Conservation (phyloP, 1,284 basidiomycete genomes). For the Phenoliferia sp. region DNA sequence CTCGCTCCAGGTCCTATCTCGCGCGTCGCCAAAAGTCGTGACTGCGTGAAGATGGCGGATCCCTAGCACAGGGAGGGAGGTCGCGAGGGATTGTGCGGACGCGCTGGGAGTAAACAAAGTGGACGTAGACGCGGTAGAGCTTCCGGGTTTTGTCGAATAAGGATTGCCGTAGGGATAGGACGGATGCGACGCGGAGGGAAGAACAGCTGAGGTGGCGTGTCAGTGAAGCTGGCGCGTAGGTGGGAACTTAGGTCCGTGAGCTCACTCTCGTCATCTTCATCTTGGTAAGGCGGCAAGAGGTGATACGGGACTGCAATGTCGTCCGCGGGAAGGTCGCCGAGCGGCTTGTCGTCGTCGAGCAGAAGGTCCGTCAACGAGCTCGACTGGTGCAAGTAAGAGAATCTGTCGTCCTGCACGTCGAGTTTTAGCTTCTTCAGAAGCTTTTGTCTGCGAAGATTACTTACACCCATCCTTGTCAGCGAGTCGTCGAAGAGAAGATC, state of each 20-base stretch:
- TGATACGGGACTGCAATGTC: slow-evolving; percentile 34
- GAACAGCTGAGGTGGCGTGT: slow-evolving; percentile 5
- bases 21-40: slow-evolving; percentile 23
- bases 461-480: background rate
- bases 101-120: background rate
- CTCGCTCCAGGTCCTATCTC: slow-evolving; percentile 23
- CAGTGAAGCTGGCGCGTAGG: background rate
- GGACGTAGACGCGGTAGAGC: background rate
- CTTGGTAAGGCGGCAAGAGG: slow-evolving; percentile 34
- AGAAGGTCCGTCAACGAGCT: background rate
- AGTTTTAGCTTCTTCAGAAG: background rate
- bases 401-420: slow-evolving; percentile 29
- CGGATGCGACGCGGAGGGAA: slow-evolving; percentile 35
- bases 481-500: too few relatives aligned
- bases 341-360: slow-evolving; percentile 18
- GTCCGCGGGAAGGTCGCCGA: slow-evolving; percentile 27
- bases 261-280: slow-evolving; percentile 37
- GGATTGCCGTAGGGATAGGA: slow-evolving; percentile 39
- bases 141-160: slow-evolving; percentile 20
- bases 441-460: background rate
- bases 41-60: slow-evolving; percentile 13
- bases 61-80: slow-evolving; percentile 22
- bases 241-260: too few relatives aligned
- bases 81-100: slow-evolving; percentile 16
- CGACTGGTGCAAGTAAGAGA: slow-evolving; percentile 18